These are phyloP conservation scores for Coniochaeta sp. DNA, from an alignment of 2,329 filamentous ascomycete genomes.

Conservation along the genomic window DNA sequence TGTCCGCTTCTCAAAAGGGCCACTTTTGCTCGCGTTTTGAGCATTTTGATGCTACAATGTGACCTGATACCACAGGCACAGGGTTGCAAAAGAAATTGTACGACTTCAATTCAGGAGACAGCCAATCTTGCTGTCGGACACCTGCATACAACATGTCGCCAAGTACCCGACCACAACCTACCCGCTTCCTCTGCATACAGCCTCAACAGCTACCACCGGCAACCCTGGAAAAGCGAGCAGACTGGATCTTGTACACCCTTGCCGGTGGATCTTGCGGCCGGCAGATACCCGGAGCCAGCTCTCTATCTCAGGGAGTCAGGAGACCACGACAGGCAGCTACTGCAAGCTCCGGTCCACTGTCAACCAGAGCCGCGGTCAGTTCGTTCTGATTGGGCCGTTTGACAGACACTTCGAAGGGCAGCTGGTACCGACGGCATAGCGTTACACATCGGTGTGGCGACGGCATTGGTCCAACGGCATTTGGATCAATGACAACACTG, in stretches of 20 bases:
- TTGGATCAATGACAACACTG: not conserved
- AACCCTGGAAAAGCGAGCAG: not conserved
- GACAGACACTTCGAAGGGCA: not conserved
- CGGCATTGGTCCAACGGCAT: not conserved
- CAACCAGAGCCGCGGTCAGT: not conserved
- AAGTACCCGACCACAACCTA: not conserved
- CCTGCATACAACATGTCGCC: not conserved
- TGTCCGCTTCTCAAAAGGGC: not conserved
- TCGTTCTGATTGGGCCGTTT: not conserved
- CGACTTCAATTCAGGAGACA: conserved; percentile 1
- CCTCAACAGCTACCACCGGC: not conserved
- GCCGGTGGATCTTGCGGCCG: not conserved
- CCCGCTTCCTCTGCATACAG: not conserved
- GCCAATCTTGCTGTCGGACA: not conserved
- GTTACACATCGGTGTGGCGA: not conserved
- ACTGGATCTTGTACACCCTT: not conserved
- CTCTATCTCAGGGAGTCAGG: not conserved
- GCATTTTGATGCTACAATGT: not conserved
- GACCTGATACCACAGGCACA: not conserved
- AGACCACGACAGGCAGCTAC: not conserved
- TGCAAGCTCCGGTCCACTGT: not conserved
- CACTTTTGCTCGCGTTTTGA: not conserved
- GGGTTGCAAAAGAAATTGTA: not conserved
- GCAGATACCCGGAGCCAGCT: not conserved
- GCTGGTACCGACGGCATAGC: not conserved